These are phyloP conservation scores for Emergomyces africanus DNA, from an alignment of 2,329 filamentous ascomycete genomes.

Conservation along the genomic window DNA sequence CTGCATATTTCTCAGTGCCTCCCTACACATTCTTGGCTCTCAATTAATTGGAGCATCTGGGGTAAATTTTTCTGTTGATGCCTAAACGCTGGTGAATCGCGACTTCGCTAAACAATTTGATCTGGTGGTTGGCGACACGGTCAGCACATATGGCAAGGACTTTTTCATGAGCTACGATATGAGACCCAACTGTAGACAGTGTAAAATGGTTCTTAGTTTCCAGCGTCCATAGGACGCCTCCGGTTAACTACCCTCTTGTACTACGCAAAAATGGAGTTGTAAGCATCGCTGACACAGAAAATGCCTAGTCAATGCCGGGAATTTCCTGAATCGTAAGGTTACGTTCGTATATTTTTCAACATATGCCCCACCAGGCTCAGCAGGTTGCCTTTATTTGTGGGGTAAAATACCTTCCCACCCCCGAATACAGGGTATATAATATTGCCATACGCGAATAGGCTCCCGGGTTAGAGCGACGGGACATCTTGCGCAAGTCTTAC, in stretches of 20 bases:
- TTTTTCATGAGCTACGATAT: no score
- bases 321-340: constrained; percentile 13
- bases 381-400: no score
- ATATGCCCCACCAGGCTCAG: background rate
- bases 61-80: no score
- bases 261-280: constrained; percentile 6
- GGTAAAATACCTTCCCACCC: background rate
- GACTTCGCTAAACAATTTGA: constrained; percentile 9
- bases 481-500: background rate
- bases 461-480: no score
- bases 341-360: background rate
- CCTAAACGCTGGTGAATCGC: background rate
- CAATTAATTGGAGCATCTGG: no score
- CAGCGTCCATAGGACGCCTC: no score
- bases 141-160: no score
- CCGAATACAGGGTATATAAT: background rate
- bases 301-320: no score
- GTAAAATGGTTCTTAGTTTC: background rate
- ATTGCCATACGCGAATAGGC: background rate
- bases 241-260: constrained; percentile 8
- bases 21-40: no score
- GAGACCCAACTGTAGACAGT: background rate
- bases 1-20: constrained; percentile 7
- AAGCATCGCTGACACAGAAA: constrained; percentile 13
- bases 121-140: no score